Evolutionary conservation across 805 yeast species (phyloP), one percentile per base, ranked within the genome.

Genomic region (Metschnikowia chrysomelidarum): DNA sequence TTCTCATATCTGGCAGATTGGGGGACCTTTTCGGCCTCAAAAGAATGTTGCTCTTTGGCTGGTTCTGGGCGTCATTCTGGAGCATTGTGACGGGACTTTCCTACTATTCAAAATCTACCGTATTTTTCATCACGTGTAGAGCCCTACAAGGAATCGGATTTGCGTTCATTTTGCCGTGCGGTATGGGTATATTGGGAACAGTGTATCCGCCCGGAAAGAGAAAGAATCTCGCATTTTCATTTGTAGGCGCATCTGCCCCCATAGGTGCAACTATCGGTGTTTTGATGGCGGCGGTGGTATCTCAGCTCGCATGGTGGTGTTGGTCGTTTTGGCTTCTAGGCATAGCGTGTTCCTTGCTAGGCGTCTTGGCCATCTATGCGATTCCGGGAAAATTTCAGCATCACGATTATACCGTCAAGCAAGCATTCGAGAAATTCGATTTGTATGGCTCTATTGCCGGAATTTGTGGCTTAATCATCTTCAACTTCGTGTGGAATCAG

Each of bases 11-110:
- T 23, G 93, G 93, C 7, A 68, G 80, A 32, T 51, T 82, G 29
- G 93, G 94, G 21, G 94, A 84, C 50, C 62, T 82, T 9, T 76
- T 75, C 46, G 93, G 93, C 0, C 63, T 80, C 34, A 78, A 76
- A 39, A 60, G 54, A 25, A 57, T 76, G n/a, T 64, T 80, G 35
- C 26, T 77, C 0, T 47, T 64, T 4, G 87, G 91, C 1, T 78
- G 78, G 57, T 30, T 57, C 5, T 73, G 84, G 76, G 57, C 71
- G 2, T 48, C 69, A 0, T 20, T 82, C 0, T 80, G 87, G 82
- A 62, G 79, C 1, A 44, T 82, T 30, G 57, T 84, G 13, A 69
- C 76, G 3, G 91, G 89, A 0, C 49, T 82, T 3, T 60, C 84
- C 0, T 55, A 59, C 12, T 82, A 75, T 48, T 48, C 79, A 1